These are phyloP conservation scores for Phaseolus lunatus DNA, from an alignment of 306 rosid species.

Conservation along the genomic window DNA sequence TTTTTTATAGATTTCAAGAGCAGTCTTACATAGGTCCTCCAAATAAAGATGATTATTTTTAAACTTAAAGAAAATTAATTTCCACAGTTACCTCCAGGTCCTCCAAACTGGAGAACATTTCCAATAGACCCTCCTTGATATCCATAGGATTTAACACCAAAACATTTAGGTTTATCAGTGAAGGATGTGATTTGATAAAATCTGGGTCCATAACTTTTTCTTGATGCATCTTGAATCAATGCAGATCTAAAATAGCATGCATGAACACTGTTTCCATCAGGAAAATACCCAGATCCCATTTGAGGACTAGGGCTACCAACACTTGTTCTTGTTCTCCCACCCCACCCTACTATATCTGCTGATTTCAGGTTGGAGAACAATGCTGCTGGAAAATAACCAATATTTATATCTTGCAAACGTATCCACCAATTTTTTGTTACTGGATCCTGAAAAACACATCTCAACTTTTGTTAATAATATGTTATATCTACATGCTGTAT, in stretches of 20 bases:
- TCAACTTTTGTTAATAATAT: no score
- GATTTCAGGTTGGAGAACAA: neutral
- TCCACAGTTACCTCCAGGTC: no score
- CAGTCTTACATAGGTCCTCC: no score
- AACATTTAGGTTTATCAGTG: neutral
- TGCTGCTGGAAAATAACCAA: neutral
- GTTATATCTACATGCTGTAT: no score
- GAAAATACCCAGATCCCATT: constrained; percentile 27
- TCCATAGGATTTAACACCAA: no score
- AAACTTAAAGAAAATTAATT: no score
- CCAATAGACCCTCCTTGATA: no score
- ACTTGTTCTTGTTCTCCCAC: constrained; percentile 5
- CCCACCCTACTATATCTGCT: constrained; percentile 13
- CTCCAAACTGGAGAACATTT: no score
- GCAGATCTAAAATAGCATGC: neutral
- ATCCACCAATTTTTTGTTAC: neutral
- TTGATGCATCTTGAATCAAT: neutral
- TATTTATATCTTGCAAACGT: rapidly evolving
- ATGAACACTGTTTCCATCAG: neutral
- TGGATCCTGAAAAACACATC: neutral
- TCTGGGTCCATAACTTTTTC: neutral
- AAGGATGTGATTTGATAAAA: rapidly evolving
- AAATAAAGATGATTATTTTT: no score
- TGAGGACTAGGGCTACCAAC: neutral
- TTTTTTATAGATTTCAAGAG: no score